phyloP scores from a whole-genome alignment of 805 yeast genomes.

The Tetrapisispora phaffii region DNA sequence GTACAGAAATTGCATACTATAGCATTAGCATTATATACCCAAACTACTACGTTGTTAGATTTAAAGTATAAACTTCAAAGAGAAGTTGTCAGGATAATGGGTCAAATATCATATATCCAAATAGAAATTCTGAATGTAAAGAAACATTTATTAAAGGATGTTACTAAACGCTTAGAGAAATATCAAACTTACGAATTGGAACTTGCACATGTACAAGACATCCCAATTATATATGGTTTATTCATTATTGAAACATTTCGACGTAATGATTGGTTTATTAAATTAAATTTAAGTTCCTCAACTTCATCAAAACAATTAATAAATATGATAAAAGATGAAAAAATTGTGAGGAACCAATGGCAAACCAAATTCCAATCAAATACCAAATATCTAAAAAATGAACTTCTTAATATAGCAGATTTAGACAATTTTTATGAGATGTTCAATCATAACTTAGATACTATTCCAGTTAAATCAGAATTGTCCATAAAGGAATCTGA shows the following conservation, averaged over 20 bases:
- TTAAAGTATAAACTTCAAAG: constrained; percentile 30
- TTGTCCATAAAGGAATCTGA: neutral
- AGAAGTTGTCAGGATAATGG: constrained; percentile 20
- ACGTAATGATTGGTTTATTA: constrained; percentile 42
- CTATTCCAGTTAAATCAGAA: neutral
- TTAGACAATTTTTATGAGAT: constrained; percentile 6
- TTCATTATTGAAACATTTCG: constrained; percentile 52
- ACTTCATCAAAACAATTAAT: constrained; percentile 51
- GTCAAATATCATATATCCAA: constrained; percentile 32
- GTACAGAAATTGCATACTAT: constrained; percentile 18
- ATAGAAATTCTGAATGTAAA: constrained; percentile 30
- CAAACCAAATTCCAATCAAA: constrained; percentile 42
- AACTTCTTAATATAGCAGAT: constrained; percentile 5
- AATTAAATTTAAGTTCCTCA: constrained; percentile 17
- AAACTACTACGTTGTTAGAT: constrained; percentile 16
- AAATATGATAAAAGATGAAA: constrained; percentile 47
- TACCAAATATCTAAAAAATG: constrained; percentile 9
- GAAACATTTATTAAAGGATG: constrained; percentile 24
- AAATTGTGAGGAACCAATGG: constrained; percentile 51
- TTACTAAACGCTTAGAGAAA: constrained; percentile 23
- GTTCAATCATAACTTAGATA: constrained; percentile 1
- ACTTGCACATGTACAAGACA: constrained; percentile 42
- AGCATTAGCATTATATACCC: constrained; percentile 20
- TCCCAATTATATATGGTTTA: constrained; percentile 67
- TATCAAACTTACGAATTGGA: constrained; percentile 18